Conservation (phyloP, 2,329 filamentous ascomycete species). For the Ceratocystiopsis brevicomis region DNA sequence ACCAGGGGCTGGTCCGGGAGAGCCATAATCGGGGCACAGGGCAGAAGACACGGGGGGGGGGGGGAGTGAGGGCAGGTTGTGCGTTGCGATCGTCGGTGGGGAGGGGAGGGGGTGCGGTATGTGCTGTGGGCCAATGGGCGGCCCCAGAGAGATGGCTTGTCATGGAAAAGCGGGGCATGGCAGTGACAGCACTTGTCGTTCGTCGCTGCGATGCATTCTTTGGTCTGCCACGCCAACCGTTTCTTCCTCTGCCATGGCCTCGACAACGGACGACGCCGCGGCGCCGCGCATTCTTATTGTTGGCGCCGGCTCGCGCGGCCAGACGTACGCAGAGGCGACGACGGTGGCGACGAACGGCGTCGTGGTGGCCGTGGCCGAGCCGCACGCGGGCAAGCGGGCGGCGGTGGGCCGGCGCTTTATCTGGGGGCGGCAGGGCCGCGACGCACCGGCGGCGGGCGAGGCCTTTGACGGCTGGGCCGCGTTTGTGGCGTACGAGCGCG, state of each 20-base stretch:
- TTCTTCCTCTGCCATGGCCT: no score
- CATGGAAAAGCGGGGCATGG: no score
- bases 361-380: slow-evolving; percentile 66
- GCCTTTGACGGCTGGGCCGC: slow-evolving; percentile 56
- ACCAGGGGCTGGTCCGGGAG: slow-evolving; percentile 4
- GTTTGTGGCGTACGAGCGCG: slow-evolving; percentile 54
- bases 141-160: no score
- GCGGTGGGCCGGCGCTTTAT: slow-evolving; percentile 55
- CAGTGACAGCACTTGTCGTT: no score
- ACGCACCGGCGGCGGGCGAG: slow-evolving; percentile 36
- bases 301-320: slow-evolving; percentile 64
- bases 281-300: slow-evolving; percentile 58
- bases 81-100: no score
- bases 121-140: no score
- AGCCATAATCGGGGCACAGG: background rate
- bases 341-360: slow-evolving; percentile 43
- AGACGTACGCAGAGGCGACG: slow-evolving; percentile 53
- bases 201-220: no score
- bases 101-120: no score
- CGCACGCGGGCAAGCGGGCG: slow-evolving; percentile 55
- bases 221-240: no score
- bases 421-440: slow-evolving; percentile 32
- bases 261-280: slow-evolving; percentile 5
- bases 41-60: background rate
- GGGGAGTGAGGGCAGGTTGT: no score